These are phyloP conservation scores for Posidonia australis DNA, from an alignment of 106 monocot genomes.

Conservation along the genomic window DNA sequence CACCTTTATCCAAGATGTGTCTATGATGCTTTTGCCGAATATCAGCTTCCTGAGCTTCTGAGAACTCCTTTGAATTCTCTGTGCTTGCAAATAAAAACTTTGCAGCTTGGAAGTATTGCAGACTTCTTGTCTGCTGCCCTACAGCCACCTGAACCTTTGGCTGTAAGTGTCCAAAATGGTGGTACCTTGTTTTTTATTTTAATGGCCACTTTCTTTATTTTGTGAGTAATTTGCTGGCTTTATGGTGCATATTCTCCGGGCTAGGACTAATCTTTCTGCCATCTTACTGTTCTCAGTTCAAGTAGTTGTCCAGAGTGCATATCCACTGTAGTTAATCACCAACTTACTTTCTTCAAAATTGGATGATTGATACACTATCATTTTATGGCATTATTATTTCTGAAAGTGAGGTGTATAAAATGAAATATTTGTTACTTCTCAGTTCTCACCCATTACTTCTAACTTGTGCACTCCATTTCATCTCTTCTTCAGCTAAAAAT, in stretches of 20 bases:
- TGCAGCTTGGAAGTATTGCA: conserved; percentile 84
- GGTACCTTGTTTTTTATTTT: not conserved
- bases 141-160: conserved; percentile 82
- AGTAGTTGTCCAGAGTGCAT: too few species aligned
- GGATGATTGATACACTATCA: too few species aligned
- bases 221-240: not conserved
- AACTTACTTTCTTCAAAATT: too few species aligned
- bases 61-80: conserved; percentile 95
- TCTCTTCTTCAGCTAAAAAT: not conserved
- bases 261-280: too few species aligned
- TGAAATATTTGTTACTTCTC: not conserved
- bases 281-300: too few species aligned
- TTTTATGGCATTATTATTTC: not conserved
- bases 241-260: too few species aligned
- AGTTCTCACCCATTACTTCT: not conserved
- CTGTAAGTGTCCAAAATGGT: conserved; percentile 35
- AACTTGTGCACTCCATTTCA: not conserved
- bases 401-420: not conserved
- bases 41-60: conserved; percentile 95
- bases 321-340: too few species aligned
- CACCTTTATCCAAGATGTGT: conserved; percentile 98
- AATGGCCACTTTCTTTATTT: not conserved
- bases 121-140: conserved; percentile 88
- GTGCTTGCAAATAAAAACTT: conserved; percentile 94
- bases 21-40: conserved; percentile 95